A percentile compares a stretch with the other conserved stretches of the same genome.
Evolutionary conservation across 225 moss, liverwort and hornwort species (phyloP).

Genomic region (Asterella californica): DNA sequence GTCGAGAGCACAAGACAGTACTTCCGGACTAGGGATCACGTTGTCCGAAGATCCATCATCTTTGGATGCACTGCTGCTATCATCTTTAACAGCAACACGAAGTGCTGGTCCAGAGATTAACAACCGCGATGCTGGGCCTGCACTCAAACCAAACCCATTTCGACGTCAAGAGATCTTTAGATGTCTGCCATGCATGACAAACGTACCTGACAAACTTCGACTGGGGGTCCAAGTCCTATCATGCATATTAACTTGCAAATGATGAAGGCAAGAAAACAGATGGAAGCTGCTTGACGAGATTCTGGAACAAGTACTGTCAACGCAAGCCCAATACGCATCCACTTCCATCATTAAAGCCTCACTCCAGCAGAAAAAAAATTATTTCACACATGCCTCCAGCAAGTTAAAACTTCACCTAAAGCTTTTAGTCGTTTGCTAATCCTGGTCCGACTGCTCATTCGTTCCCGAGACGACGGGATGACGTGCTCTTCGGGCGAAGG

Average conservation of each 20-base stretch:
- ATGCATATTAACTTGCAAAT: background rate
- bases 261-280: background rate
- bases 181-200: background rate
- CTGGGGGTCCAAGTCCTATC: background rate
- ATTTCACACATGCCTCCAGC: background rate
- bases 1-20: background rate
- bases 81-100: conserved; percentile 9
- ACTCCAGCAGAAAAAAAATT: background rate
- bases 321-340: background rate
- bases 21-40: background rate
- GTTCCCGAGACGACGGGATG: conserved; percentile 7
- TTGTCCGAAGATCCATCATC: background rate
- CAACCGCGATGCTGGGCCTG: conserved; percentile 16
- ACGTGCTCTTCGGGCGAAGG: conserved; percentile 5
- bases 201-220: too few relatives aligned
- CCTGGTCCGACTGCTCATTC: conserved; percentile 9
- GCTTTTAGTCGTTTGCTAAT: conserved; percentile 23
- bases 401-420: conserved; percentile 17
- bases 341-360: background rate
- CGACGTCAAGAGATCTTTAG: background rate
- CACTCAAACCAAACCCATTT: background rate
- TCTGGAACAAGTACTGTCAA: background rate
- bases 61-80: background rate
- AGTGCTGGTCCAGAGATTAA: background rate
- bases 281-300: background rate